Evolutionary conservation across 2,329 filamentous ascomycete genomes (phyloP).

Genomic region (Rachicladosporium sp.): DNA sequence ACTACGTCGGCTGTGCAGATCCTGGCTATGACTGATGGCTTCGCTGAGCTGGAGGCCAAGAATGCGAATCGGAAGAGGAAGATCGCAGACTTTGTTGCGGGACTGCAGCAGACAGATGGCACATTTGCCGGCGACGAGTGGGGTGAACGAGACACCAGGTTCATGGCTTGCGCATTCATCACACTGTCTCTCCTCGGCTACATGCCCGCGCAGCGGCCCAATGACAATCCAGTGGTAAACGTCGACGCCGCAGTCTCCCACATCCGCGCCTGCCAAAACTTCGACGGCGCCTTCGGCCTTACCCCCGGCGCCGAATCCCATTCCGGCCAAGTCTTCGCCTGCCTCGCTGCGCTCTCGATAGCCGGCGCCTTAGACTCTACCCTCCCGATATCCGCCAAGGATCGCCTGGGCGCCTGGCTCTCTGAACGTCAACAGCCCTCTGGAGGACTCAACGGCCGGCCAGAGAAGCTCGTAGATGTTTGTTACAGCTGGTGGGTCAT

Average conservation of each 20-base stretch:
- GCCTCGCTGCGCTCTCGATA: conserved; percentile 75
- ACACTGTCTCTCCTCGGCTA: conserved; percentile 73
- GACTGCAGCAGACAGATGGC: conserved; percentile 67
- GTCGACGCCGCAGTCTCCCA: conserved; percentile 69
- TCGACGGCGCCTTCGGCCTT: conserved; percentile 88
- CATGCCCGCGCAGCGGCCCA: conserved; percentile 34
- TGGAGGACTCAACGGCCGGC: conserved; percentile 84
- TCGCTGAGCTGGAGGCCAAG: conserved; percentile 66
- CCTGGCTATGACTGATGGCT: conserved; percentile 70
- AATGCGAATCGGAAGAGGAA: conserved; percentile 55
- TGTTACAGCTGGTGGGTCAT: conserved; percentile 99
- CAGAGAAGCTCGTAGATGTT: conserved; percentile 91
- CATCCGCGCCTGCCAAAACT: conserved; percentile 73
- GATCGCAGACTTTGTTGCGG: conserved; percentile 71
- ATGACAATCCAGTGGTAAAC: conserved; percentile 45
- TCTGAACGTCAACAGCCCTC: conserved; percentile 81
- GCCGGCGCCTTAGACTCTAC: conserved; percentile 58
- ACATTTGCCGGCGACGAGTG: conserved; percentile 91
- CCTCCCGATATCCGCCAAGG: conserved; percentile 54
- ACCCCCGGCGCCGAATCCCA: conserved; percentile 87
- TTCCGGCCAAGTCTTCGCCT: conserved; percentile 91
- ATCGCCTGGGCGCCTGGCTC: conserved; percentile 77
- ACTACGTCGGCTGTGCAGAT: conserved; percentile 94
- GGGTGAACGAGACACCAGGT: conserved; percentile 92
- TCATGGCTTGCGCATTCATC: conserved; percentile 82